Evolutionary conservation across 2,329 filamentous ascomycete genomes (phyloP), one percentile per base, ranked within the genome.

Genomic region (Aureobasidium sp.): DNA sequence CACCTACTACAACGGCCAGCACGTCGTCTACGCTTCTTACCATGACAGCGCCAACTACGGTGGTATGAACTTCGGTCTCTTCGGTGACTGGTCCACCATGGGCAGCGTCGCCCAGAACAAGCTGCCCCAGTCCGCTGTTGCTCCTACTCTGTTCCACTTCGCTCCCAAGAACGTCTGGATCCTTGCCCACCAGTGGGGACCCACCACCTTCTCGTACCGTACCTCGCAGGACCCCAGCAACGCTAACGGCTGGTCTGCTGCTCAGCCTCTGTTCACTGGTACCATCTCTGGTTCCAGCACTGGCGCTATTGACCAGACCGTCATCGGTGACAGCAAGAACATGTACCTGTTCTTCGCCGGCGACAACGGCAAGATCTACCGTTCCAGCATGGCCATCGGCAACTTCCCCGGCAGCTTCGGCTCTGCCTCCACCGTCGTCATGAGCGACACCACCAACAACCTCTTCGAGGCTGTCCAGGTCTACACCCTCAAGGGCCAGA

Each of bases 331-430:
- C 70, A 72, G 72, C 68, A 72, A 69, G 7, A 80, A 81, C 72
- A 86, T 87, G 82, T 87, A 87, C 66, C 75, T 88, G 5, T 88
- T 88, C 79, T 88, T 87, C 66, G 78, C 79, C 0, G 85, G 84
- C 8, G 85, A 88, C 72, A 86, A 88, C 64, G 85, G 85, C 70
- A 81, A 79, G 49, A 85, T 88, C 68, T 88, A 88, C 74, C 79
- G 85, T 1, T 70, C 84, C 58, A 81, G 78, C 68, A 87, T 87
- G 82, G 77, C 85, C 41, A 81, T 86, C 29, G 78, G 71, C 50
- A 80, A 82, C 64, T 88, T 88, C 77, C 85, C 85, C 0, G 78
- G 80, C 41, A 79, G 71, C 70, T 87, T 88, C 68, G 84, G 85
- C 63, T 74, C 76, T 0, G 61, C 76, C 0, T 80, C 75, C 0